Conservation (phyloP, 768 basidiomycete species). For the Asterophora parasitica region DNA sequence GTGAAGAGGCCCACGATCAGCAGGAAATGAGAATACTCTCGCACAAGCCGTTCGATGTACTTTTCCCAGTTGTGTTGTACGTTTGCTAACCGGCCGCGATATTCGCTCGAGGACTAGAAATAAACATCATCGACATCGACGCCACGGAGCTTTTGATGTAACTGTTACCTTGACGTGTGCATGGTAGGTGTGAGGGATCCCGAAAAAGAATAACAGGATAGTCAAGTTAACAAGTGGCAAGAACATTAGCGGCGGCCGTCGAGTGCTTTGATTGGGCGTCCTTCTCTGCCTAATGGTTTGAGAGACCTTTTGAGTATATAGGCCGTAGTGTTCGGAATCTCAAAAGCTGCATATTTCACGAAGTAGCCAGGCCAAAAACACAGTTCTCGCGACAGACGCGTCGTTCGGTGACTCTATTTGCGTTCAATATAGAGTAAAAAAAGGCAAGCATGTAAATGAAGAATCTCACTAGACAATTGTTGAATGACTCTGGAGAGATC, state of each 20-base stretch:
- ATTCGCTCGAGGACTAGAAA: slow-evolving; percentile 36
- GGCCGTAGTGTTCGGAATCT: slow-evolving; percentile 40
- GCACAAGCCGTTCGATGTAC: too few species aligned
- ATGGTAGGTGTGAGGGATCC: slow-evolving; percentile 48
- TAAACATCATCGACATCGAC: background rate
- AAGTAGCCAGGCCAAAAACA: slow-evolving; percentile 46
- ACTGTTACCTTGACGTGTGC: slow-evolving; percentile 40
- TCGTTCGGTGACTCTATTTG: slow-evolving; percentile 27
- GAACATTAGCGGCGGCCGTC: slow-evolving; percentile 20
- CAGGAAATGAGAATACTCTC: too few species aligned
- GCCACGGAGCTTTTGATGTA: too few species aligned
- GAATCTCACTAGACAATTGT: slow-evolving; percentile 30
- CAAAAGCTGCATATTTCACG: slow-evolving; percentile 49
- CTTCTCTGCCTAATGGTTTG: slow-evolving; percentile 17
- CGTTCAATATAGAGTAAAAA: background rate
- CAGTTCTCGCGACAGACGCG: slow-evolving; percentile 35
- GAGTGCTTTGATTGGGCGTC: slow-evolving; percentile 10
- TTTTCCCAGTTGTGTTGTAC: slow-evolving; percentile 49
- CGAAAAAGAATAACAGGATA: slow-evolving; percentile 43
- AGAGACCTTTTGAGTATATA: slow-evolving; percentile 31
- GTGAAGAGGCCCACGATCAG: too few species aligned
- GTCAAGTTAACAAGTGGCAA: slow-evolving; percentile 30
- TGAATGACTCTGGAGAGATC: slow-evolving; percentile 39
- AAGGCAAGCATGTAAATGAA: too few species aligned
- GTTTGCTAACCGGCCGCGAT: slow-evolving; percentile 42